A percentile compares a stretch with the other conserved stretches of the same genome.
phyloP scores from a whole-genome alignment of 2,329 filamentous ascomycete genomes.

The Epichloe elymi region DNA sequence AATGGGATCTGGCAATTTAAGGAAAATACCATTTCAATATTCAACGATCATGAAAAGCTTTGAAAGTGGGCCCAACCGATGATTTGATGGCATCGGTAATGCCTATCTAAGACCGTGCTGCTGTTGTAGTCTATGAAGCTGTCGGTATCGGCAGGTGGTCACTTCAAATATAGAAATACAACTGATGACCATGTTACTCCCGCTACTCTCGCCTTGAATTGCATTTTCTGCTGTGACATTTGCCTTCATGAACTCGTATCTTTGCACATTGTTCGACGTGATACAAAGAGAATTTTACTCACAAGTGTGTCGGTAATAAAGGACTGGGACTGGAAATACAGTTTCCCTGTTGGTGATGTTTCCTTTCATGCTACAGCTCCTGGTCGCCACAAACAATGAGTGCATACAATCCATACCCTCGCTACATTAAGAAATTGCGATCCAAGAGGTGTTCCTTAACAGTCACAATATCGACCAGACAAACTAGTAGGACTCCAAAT shows the following conservation, averaged over 20 bases:
- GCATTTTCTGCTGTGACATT: not conserved
- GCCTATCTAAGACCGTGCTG: conserved; percentile 13
- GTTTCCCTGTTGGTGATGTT: not conserved
- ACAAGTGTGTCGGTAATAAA: too few species aligned
- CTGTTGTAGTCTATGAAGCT: not conserved
- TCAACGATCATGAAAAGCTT: conserved; percentile 16
- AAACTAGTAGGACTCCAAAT: too few species aligned
- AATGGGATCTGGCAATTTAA: conserved; percentile 20
- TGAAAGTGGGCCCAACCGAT: conserved; percentile 7
- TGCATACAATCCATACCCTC: too few species aligned
- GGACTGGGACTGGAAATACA: not conserved
- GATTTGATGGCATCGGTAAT: conserved; percentile 6
- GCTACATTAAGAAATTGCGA: too few species aligned
- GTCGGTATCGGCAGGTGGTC: conserved; percentile 3
- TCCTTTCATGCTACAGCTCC: not conserved
- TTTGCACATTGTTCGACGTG: not conserved
- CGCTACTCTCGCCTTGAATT: not conserved
- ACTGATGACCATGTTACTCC: conserved; percentile 8
- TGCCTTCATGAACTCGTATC: not conserved
- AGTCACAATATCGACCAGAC: too few species aligned
- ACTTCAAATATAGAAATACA: conserved; percentile 10
- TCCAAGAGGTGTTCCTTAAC: too few species aligned
- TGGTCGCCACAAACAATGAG: too few species aligned
- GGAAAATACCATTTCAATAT: conserved; percentile 23
- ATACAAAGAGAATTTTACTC: not conserved